These are phyloP conservation scores for Sapria himalayana DNA, from an alignment of 345 rosid genomes.

Conservation along the genomic window DNA sequence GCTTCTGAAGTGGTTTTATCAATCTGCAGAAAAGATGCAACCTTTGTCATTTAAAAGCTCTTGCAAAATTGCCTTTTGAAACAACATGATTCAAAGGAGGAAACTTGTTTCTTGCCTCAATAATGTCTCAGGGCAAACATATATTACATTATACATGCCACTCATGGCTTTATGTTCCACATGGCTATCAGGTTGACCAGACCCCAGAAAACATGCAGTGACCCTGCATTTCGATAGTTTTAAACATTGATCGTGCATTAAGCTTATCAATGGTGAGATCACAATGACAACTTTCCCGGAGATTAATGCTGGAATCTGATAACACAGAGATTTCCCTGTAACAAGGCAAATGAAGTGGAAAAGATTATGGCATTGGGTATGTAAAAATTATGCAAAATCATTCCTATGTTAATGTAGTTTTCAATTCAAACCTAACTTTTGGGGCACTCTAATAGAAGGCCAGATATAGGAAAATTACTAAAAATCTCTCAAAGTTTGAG, in stretches of 20 bases:
- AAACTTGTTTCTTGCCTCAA: slow-evolving; percentile 21
- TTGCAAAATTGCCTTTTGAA: slow-evolving; percentile 3
- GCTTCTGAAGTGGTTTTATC: slow-evolving; percentile 48
- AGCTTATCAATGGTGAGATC: slow-evolving; percentile 76
- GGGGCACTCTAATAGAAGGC: no score
- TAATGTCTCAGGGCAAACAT: slow-evolving; percentile 77
- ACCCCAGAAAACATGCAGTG: slow-evolving; percentile 89
- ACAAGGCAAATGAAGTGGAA: slow-evolving; percentile 5
- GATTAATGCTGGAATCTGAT: slow-evolving; percentile 71
- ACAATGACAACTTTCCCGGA: slow-evolving; percentile 72
- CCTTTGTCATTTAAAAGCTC: slow-evolving; percentile 3
- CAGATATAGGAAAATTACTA: neutral
- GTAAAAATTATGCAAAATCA: no score
- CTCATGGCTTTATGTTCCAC: slow-evolving; percentile 75
- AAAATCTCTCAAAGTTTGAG: neutral
- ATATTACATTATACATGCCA: slow-evolving; percentile 58
- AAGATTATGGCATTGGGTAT: no score
- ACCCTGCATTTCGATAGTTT: slow-evolving; percentile 52
- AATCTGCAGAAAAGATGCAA: slow-evolving; percentile 24
- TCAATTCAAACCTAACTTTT: no score
- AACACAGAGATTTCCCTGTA: slow-evolving; percentile 78
- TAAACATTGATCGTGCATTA: slow-evolving; percentile 92
- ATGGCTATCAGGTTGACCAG: slow-evolving; percentile 70
- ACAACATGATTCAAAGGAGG: neutral
- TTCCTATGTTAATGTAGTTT: no score